These are phyloP conservation scores for Leucocoprinus sp. DNA, from an alignment of 768 basidiomycete species.

Conservation along the genomic window DNA sequence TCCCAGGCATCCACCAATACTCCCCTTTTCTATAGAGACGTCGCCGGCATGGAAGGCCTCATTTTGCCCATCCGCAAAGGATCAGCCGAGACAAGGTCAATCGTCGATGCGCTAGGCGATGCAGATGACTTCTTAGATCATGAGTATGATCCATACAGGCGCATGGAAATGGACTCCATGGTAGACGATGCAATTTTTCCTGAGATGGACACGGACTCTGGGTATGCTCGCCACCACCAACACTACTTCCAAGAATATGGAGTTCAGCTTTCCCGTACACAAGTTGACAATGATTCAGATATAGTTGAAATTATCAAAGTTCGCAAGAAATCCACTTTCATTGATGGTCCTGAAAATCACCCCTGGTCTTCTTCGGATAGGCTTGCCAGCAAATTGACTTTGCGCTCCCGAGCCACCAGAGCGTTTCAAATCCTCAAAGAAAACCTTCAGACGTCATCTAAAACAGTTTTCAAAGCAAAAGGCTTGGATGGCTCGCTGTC, in stretches of 20 bases:
- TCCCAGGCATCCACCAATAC: slow-evolving; percentile 9
- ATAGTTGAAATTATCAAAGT: slow-evolving; percentile 57
- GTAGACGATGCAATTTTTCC: slow-evolving; percentile 11
- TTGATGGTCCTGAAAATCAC: slow-evolving; percentile 15
- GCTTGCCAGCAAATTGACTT: slow-evolving; percentile 19
- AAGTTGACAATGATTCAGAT: slow-evolving; percentile 40
- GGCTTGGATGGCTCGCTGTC: slow-evolving; percentile 22
- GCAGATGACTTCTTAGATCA: slow-evolving; percentile 18
- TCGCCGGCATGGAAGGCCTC: slow-evolving; percentile 6
- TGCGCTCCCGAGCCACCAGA: slow-evolving; percentile 35
- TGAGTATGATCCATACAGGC: slow-evolving; percentile 18
- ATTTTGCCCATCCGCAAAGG: slow-evolving; percentile 14
- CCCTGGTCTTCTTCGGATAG: background rate
- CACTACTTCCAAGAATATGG: slow-evolving; percentile 10
- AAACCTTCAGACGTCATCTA: slow-evolving; percentile 15
- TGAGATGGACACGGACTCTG: background rate
- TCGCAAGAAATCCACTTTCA: slow-evolving; percentile 25
- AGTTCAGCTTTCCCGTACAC: slow-evolving; percentile 8
- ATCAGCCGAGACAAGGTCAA: slow-evolving; percentile 18
- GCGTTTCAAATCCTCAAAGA: slow-evolving; percentile 39
- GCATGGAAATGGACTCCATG: slow-evolving; percentile 16
- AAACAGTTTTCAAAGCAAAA: background rate
- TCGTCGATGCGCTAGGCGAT: slow-evolving; percentile 23
- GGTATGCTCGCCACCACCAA: slow-evolving; percentile 13
- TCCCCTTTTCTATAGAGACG: slow-evolving; percentile 10